Evolutionary conservation across 345 rosid genomes (phyloP), one percentile per base, ranked within the genome.

Genomic region (Nephelium lappaceum): DNA sequence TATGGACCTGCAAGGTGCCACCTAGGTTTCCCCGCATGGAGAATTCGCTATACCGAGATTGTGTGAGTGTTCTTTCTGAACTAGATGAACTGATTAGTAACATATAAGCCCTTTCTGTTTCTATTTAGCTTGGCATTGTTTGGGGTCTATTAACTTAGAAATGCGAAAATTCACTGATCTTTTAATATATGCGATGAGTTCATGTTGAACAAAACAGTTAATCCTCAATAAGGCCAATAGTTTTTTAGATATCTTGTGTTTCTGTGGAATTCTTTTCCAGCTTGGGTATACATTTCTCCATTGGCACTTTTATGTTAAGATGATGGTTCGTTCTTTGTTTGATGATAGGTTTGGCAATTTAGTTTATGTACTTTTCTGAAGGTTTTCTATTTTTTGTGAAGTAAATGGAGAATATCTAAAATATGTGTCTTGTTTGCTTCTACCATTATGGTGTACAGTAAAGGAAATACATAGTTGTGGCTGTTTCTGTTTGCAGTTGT

Each of bases 11-110:
- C 84, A 67, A 88, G 97, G 86, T 90, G 97, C 85, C 97, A 93
- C 79, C 88, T 86, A 25, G 99, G 99, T 80, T 96, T 96, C 81
- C 98, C 99, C 11, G 89, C 97, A 6, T 94, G 99, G 99, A 87
- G 98, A 88, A 84, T 94, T 69, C 91, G 90, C 73, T 96, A 93
- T 69, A 90, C 98, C 0, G 98, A 96, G 94, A 93, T 96, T 71
- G 74, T 89, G 98, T 94, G 79, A 70, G 93, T 85, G 31, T 63
- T 87, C 78, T 63, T 24, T 41, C 67, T 67, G 23, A 10, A 69
- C 67, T 47, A 9, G 27, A 39, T 8, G 47, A 69, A 58, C 21
- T 45, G 79, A 64, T 68, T 63, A 62, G 67, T 41, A 66, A 25
- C 23, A n/a, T 41, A 11, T 43, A 15, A 65, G 64, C 31, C 23